Evolutionary conservation across 2,329 filamentous ascomycete species (phyloP), one percentile per base, ranked within the genome.

Genomic region (Sclerotinia sclerotiorum): DNA sequence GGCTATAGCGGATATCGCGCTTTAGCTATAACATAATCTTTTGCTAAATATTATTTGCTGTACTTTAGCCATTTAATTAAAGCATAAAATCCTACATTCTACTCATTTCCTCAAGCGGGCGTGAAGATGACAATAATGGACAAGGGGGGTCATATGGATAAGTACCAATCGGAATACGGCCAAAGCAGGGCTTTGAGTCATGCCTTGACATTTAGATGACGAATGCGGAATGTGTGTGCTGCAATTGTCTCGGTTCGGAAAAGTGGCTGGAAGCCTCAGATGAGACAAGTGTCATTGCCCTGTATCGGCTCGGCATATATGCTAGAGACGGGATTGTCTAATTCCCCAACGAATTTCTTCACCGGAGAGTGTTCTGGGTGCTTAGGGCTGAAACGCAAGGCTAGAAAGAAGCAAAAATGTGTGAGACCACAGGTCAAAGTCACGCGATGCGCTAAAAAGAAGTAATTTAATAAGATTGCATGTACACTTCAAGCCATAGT

Each of bases 251-350:
- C 24, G 42, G 24, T 32, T 29, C 21, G 27, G 57, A 27, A 48
- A 42, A 48, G 11, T 29, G 57, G 19, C 42, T 48, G 57, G 7
- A 49, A 48, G 29, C 42, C 27, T 19, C 6, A 60, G 44, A 61
- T 32, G 44, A 29, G 27, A 61, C 44, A 19, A 42, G 44, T 35
- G 11, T 27, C 56, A 19, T 61, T 62, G 58, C 13, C 13, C 11
- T 24, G 19, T n/a, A 62, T 62, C 58, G 44, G 58, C 17, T 62
- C 58, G 29, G 58, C 58, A 62, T 32, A 24, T 46, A 29, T 46
- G 57, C 57, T 42, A 7, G 24, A 24, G 29, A 24, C 44, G 44
- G 27, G 44, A 62, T 7, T 49, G 19, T 35, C 10, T 11, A 11
- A 27, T 49, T 62, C 21, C 29, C 5, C 17, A 4, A 35, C 17